Base-by-base conservation (phyloP, 306 rosid genomes). In the Hippophae rhamnoides region DNA sequence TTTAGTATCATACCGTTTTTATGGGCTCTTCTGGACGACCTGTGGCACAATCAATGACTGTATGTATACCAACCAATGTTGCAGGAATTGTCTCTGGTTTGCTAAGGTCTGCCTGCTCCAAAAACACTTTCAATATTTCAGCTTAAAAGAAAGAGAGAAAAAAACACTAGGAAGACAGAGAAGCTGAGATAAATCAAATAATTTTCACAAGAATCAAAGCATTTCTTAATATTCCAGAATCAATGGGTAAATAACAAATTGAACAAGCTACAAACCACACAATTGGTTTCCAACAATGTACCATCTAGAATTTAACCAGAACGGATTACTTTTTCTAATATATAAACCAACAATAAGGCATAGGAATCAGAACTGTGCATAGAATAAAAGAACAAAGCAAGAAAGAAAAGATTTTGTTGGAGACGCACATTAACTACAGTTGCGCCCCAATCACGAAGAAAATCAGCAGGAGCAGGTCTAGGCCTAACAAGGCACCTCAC, bases 1-100 rank as follows among this genome's bases (percentile, higher is more conserved):
- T 46, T 13, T 47, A 8, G 54, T 62, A 63, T 60, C 57, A 18
- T 68, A 90, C 98, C 51, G 76, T 85, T 70, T 80, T 87, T 48
- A 92, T 88, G 57, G 99, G 99, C 67, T 88, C 99, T 54, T 92
- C 96, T 2, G 99, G 99, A 41, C 99, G 93, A 2, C 96, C 99
- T 0, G 96, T 88, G 60, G 99, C 99, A 51, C 99, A 92, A 63
- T 92, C 98, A 43, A 92, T 92, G 41, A 92, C 61, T 7, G 98
- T 85, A 14, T 87, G 96, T 40, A 92, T 64, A 43, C 98, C 96
- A 14, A 92, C 98, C 82, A 87, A 70, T 41, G 98, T 92, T 43
- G 98, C 95, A 3, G 98, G 96, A 57, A 92, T 85, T 6, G 96
- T 81, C 61, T 92, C 98, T 5, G 95, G 98, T 71, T 83, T 87